These are phyloP conservation scores for Hanseniaspora mollemarum DNA, from an alignment of 805 yeast genomes.

Conservation along the genomic window DNA sequence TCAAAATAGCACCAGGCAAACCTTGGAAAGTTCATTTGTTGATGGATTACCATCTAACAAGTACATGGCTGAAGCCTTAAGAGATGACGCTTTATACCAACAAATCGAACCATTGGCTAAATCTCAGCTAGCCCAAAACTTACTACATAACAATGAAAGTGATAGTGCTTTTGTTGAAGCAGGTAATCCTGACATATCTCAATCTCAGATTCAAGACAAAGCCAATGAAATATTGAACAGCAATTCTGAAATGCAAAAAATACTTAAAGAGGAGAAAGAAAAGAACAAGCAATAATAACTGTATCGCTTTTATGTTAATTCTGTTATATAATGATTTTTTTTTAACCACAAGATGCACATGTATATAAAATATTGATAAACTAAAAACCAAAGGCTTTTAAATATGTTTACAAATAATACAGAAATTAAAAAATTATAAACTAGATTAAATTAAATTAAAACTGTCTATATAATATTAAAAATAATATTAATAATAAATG, in stretches of 20 bases:
- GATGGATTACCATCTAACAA: conserved; percentile 11
- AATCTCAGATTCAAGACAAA: neutral
- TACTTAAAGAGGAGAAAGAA: neutral
- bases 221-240: neutral
- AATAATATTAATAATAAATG: no score
- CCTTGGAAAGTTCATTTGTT: conserved; percentile 30
- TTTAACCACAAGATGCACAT: neutral
- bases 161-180: neutral
- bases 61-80: conserved; percentile 5
- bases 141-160: neutral
- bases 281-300: neutral
- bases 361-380: neutral
- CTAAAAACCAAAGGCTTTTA: no score
- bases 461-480: no score
- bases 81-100: conserved; percentile 1
- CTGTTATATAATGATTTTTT: no score
- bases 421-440: no score
- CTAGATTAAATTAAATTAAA: no score
- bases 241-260: neutral
- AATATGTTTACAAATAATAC: no score
- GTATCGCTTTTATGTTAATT: neutral
- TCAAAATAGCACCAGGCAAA: conserved; percentile 45
- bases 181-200: neutral
- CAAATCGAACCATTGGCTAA: conserved; percentile 12
- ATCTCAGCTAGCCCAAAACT: neutral